Evolutionary conservation across 306 rosid species (phyloP).

Genomic region (Echinosophora koreensis): DNA sequence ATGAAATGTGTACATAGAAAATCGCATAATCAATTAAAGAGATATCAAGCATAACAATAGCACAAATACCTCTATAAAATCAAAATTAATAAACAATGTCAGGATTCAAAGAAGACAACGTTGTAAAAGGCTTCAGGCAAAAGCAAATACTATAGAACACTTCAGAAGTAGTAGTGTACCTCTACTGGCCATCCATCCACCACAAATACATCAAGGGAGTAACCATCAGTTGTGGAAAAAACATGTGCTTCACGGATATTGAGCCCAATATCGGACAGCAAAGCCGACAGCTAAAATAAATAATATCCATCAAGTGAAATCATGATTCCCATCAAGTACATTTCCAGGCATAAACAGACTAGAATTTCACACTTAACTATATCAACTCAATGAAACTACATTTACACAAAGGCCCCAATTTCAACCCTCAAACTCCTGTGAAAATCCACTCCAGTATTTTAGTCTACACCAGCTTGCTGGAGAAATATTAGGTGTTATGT

Average conservation of each 20-base stretch:
- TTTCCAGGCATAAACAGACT: slow-evolving; percentile 14
- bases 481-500: neutral
- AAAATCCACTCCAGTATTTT: slow-evolving; percentile 20
- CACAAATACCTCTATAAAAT: slow-evolving; percentile 14
- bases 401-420: slow-evolving; percentile 19
- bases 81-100: slow-evolving; percentile 8
- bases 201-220: slow-evolving; percentile 64
- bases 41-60: slow-evolving; percentile 31
- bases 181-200: slow-evolving; percentile 63
- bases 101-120: slow-evolving; percentile 24
- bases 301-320: slow-evolving; percentile 33
- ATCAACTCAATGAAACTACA: slow-evolving; percentile 23
- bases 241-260: slow-evolving; percentile 73
- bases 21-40: slow-evolving; percentile 36
- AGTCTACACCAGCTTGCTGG: neutral
- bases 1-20: slow-evolving; percentile 13
- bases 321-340: slow-evolving; percentile 28
- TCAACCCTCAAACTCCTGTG: slow-evolving; percentile 24
- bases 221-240: slow-evolving; percentile 65
- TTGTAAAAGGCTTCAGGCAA: slow-evolving; percentile 1
- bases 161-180: slow-evolving; percentile 43
- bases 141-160: slow-evolving; percentile 30
- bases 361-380: slow-evolving; percentile 26
- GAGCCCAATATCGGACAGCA: slow-evolving; percentile 69
- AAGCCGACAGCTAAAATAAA: slow-evolving; percentile 58